phyloP scores from a whole-genome alignment of 257 asterid genomes.

The Ajuga chamaepitys region DNA sequence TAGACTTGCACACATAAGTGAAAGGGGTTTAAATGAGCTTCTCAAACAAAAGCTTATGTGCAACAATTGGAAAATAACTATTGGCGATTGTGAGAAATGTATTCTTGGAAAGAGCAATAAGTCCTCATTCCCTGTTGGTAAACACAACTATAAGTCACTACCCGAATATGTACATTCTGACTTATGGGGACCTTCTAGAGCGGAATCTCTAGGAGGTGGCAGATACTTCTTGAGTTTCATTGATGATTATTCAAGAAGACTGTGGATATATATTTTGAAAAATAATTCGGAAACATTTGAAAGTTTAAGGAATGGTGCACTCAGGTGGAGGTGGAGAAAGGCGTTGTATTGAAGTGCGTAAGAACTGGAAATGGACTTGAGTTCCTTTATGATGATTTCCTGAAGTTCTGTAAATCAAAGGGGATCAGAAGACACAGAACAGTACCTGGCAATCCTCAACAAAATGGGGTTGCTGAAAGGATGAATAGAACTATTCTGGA shows the following conservation, averaged over 20 bases:
- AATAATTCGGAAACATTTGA: too few species aligned
- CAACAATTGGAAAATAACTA: too few species aligned
- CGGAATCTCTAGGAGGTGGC: background rate
- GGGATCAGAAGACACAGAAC: background rate
- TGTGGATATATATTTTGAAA: too few species aligned
- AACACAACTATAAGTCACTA: background rate
- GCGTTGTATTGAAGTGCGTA: too few species aligned
- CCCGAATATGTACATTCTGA: background rate
- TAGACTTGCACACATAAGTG: rapidly evolving
- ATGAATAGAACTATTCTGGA: too few species aligned
- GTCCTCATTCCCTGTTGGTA: background rate
- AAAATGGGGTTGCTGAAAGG: too few species aligned
- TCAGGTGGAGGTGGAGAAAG: too few species aligned
- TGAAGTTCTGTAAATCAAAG: too few species aligned
- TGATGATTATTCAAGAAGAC: background rate
- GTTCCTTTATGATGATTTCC: background rate
- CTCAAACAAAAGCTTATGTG: too few species aligned
- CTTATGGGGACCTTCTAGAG: background rate
- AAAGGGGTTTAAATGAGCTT: rapidly evolving
- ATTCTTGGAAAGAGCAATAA: background rate
- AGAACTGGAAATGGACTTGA: background rate
- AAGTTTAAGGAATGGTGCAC: too few species aligned
- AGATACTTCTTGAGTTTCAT: too few species aligned
- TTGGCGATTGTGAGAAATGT: background rate
- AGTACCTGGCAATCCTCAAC: background rate